Evolutionary conservation across 495 filamentous ascomycete species (phyloP).

Genomic region (Saxophila tyrrhenica): DNA sequence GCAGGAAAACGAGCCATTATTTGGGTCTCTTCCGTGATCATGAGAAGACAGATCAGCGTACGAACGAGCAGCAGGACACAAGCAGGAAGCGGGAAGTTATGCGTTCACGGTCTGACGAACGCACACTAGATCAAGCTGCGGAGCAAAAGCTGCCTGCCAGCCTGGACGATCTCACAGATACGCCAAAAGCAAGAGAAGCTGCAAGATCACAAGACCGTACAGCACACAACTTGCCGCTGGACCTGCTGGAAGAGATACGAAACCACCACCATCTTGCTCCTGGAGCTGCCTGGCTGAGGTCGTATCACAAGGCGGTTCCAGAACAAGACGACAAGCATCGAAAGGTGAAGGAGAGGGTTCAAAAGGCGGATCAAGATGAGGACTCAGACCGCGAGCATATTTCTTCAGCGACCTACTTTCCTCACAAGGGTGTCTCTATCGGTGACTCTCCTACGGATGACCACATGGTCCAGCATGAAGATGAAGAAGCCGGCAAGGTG

Average conservation of each 20-base stretch:
- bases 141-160: neutral
- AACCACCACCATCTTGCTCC: constrained; percentile 47
- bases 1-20: constrained; percentile 88
- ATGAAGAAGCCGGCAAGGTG: neutral
- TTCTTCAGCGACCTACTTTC: constrained; percentile 84
- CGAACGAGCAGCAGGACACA: constrained; percentile 8
- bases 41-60: constrained; percentile 38
- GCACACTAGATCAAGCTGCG: constrained; percentile 1
- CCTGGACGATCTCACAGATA: neutral
- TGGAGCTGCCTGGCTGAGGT: constrained; percentile 38
- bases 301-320: constrained; percentile 48
- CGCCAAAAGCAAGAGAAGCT: neutral
- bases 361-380: constrained; percentile 50
- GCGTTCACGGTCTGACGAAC: constrained; percentile 15
- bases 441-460: constrained; percentile 30
- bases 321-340: neutral
- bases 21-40: constrained; percentile 89
- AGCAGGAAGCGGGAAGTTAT: neutral
- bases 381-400: constrained; percentile 90
- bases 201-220: neutral
- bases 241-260: constrained; percentile 51
- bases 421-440: constrained; percentile 58
- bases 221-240: constrained; percentile 33
- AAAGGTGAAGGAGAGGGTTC: neutral
- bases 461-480: constrained; percentile 18